Conservation (phyloP, 768 basidiomycete genomes). For the Mycena epipterygia region DNA sequence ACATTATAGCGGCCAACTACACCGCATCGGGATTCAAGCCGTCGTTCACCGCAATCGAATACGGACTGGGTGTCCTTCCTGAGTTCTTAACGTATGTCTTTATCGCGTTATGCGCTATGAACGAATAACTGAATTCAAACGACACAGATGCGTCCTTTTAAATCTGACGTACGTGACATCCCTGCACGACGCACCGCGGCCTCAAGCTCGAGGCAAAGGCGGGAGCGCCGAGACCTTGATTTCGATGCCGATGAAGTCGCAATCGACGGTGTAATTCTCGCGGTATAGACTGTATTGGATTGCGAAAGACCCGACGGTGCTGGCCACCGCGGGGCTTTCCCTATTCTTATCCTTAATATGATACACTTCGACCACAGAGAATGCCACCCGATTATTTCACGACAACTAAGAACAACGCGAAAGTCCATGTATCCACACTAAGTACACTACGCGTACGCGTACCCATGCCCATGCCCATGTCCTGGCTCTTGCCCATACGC, state of each 20-base stretch:
- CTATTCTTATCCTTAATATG: too few species aligned
- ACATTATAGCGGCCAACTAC: conserved; percentile 36
- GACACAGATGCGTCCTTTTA: conserved; percentile 35
- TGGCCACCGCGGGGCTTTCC: not conserved
- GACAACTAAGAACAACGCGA: too few species aligned
- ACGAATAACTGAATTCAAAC: not conserved
- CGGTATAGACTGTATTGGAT: not conserved
- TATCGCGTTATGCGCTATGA: not conserved
- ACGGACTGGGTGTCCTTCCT: conserved; percentile 37
- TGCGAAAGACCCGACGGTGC: not conserved
- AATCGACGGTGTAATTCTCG: too few species aligned
- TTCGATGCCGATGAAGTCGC: too few species aligned
- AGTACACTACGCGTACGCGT: too few species aligned
- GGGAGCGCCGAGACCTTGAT: not conserved
- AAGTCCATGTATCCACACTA: too few species aligned
- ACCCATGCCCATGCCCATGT: not conserved
- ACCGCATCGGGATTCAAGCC: conserved; percentile 30
- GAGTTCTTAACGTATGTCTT: conserved; percentile 37
- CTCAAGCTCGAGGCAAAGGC: not conserved
- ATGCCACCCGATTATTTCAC: too few species aligned
- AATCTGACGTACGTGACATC: conserved; percentile 40
- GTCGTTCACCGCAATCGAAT: conserved; percentile 37
- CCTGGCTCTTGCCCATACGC: not conserved
- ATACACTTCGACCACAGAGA: too few species aligned
- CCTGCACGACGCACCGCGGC: conserved; percentile 1